Conservation (phyloP, 805 yeast genomes). For the Saccharomycopsis sp. region DNA sequence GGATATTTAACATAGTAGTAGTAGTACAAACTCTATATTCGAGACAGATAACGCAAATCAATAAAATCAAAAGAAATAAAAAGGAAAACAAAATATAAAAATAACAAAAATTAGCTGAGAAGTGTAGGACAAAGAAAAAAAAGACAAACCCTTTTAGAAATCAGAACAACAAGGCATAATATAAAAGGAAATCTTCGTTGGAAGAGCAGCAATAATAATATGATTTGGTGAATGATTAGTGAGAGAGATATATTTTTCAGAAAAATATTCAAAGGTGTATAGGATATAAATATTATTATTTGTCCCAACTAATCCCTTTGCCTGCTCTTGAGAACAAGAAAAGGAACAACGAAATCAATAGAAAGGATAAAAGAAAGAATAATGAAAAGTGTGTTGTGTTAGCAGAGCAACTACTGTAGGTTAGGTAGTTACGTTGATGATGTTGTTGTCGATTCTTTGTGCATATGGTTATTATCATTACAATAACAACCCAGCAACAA, state of each 20-base stretch:
- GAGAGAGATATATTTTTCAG: neutral
- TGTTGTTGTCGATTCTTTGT: neutral
- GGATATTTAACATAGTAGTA: neutral
- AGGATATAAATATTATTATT: neutral
- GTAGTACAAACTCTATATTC: neutral
- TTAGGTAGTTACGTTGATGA: too few relatives aligned
- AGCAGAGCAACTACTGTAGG: too few relatives aligned
- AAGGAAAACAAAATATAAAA: neutral
- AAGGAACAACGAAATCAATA: neutral
- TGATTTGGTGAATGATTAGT: neutral
- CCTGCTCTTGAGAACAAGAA: neutral
- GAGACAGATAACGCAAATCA: neutral
- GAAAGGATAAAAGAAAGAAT: neutral
- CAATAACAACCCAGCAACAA: slow-evolving; percentile 20
- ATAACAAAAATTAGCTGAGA: neutral
- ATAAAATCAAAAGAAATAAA: neutral
- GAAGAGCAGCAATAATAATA: neutral
- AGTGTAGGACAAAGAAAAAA: neutral
- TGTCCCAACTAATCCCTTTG: neutral
- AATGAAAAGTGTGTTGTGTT: neutral
- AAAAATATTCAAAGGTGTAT: neutral
- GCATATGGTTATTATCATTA: slow-evolving; percentile 1
- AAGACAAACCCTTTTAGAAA: neutral
- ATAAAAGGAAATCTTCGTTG: neutral
- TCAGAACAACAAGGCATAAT: neutral